Evolutionary conservation across 2,329 filamentous ascomycete genomes (phyloP), one percentile per base, ranked within the genome.

Genomic region (Lachnellula arida): DNA sequence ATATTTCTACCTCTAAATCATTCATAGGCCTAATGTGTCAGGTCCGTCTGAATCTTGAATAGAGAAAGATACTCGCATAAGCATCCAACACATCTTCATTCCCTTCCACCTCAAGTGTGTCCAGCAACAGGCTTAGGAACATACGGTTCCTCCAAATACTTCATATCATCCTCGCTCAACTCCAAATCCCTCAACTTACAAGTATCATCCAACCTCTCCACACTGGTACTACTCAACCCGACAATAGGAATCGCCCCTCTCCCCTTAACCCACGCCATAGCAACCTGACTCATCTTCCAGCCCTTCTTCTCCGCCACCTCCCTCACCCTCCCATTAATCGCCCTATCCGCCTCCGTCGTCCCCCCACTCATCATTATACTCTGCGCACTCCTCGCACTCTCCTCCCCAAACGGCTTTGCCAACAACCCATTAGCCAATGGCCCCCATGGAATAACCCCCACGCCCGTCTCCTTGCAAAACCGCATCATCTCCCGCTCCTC

Each of bases 221-320:
- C 71, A 53, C 71, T 79, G 42, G 68, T 72, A 51, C 23, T 55
- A 19, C 49, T 52, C 43, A 81, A 68, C 0, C 80, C 79, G 52
- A 81, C 68, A 61, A 82, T 81, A 7, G 56, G 80, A 54, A 71
- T 74, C 32, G 70, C 70, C 2, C 72, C 73, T 54, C 72, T 72
- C 47, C 72, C 71, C 58, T 75, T 59, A 14, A 70, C 68, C 81
- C 81, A 85, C 11, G 79, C 80, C 53, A 81, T 72, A 3, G 79
- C 77, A 37, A 84, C 76, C 59, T 81, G 76, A 54, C 76, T 78
- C 80, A 84, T 84, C 60, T 74, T 81, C 69, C 78, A 76, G 0
- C 73, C 76, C 63, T 76, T 77, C 72, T 80, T 81, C 63, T 75
- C 73, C 3, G 81, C 80, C 37, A 84, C 56, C 64, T 82, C 76